These are phyloP conservation scores for Sporisorium scitamineum DNA, from an alignment of 1,284 basidiomycete genomes.

Conservation along the genomic window DNA sequence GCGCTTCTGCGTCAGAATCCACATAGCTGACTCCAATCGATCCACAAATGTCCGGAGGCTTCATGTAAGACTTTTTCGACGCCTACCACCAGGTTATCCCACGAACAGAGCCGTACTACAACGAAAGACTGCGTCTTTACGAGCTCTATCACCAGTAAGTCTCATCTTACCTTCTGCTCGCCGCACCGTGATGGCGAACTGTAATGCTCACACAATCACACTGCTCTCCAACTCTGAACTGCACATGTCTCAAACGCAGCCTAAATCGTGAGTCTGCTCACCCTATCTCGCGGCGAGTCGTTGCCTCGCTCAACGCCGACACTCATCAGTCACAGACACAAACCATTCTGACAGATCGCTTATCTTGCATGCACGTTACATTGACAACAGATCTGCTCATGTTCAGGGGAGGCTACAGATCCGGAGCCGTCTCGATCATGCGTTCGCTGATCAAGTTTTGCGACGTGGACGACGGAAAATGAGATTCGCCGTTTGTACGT, in stretches of 20 bases:
- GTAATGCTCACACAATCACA: neutral
- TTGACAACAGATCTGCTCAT: constrained; percentile 36
- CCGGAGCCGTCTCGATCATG: constrained; percentile 46
- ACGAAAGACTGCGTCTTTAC: constrained; percentile 33
- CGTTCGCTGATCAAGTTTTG: constrained; percentile 36
- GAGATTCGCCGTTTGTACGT: neutral
- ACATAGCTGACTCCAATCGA: neutral
- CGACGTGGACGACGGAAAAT: constrained; percentile 12
- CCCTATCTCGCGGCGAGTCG: neutral
- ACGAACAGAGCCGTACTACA: constrained; percentile 30
- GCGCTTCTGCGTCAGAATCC: neutral
- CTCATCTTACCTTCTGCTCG: neutral
- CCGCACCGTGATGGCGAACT: neutral
- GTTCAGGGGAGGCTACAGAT: constrained; percentile 43
- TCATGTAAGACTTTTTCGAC: constrained; percentile 45
- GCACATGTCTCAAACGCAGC: constrained; percentile 8
- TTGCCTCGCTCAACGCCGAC: neutral
- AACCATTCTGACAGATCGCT: neutral
- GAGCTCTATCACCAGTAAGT: constrained; percentile 51
- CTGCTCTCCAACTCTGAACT: neutral
- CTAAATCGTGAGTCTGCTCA: constrained; percentile 31
- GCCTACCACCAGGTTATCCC: constrained; percentile 45
- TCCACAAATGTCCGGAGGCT: constrained; percentile 44
- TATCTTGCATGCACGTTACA: neutral
- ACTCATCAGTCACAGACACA: neutral